phyloP scores from a whole-genome alignment of 2,329 filamentous ascomycete species.

The Nigrospora sphaerica region DNA sequence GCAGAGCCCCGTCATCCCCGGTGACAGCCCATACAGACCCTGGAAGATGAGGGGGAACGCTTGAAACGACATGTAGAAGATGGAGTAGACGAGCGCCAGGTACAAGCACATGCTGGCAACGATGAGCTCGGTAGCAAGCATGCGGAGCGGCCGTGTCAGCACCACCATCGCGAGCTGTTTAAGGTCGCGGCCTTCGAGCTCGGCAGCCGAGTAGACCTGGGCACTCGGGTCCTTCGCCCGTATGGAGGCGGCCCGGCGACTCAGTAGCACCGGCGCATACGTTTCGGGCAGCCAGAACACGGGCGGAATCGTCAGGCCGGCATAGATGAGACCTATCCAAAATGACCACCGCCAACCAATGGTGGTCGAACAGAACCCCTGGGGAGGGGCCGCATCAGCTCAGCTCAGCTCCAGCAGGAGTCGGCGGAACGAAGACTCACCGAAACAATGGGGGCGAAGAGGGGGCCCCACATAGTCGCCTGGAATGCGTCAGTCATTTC shows the following conservation, averaged over 20 bases:
- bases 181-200: constrained; percentile 52
- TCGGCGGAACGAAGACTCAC: neutral
- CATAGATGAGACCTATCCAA: constrained; percentile 64
- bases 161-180: constrained; percentile 61
- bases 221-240: constrained; percentile 46
- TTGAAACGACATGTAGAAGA: constrained; percentile 68
- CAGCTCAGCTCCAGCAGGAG: neutral
- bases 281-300: constrained; percentile 61
- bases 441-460: constrained; percentile 59
- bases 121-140: constrained; percentile 67
- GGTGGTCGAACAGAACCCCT: constrained; percentile 48
- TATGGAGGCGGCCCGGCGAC: constrained; percentile 47
- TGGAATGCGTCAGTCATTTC: constrained; percentile 12
- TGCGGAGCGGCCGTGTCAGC: constrained; percentile 62
- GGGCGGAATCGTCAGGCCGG: constrained; percentile 51
- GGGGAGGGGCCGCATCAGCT: too few species aligned
- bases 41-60: constrained; percentile 67
- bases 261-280: constrained; percentile 51
- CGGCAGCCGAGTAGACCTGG: constrained; percentile 50
- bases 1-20: constrained; percentile 58
- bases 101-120: constrained; percentile 65
- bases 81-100: constrained; percentile 61
- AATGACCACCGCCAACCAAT: constrained; percentile 66
- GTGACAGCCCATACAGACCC: constrained; percentile 52
- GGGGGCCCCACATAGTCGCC: constrained; percentile 58